Percentiles rank a stretch among this genome's conserved stretches.
These are phyloP conservation scores for Penicillium sp. DNA, from an alignment of 2,329 filamentous ascomycete species.

Conservation along the genomic window DNA sequence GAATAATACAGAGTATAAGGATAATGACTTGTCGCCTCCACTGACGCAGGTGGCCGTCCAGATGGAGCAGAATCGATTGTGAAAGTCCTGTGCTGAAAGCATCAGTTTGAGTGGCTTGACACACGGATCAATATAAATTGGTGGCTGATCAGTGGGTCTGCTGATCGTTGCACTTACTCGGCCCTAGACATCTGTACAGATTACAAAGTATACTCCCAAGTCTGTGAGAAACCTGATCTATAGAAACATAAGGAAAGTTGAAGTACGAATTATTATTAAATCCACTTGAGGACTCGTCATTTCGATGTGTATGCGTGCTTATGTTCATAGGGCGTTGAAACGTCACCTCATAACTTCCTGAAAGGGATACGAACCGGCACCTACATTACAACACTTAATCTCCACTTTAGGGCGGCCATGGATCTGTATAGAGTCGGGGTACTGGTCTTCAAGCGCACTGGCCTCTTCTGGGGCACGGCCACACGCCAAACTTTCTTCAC, in stretches of 20 bases:
- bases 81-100: neutral
- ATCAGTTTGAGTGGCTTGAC: conserved; percentile 6
- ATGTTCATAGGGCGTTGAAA: conserved; percentile 5
- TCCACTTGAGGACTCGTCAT: conserved; percentile 18
- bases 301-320: conserved; percentile 12
- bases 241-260: neutral
- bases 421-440: neutral
- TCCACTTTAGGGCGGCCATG: conserved; percentile 49
- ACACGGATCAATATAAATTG: conserved; percentile 6
- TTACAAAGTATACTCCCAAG: neutral
- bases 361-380: conserved; percentile 63
- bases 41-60: conserved; percentile 17
- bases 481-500: conserved; percentile 68
- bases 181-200: neutral
- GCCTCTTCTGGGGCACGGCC: conserved; percentile 75
- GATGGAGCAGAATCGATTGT: neutral
- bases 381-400: conserved; percentile 89
- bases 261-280: neutral
- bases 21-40: conserved; percentile 2
- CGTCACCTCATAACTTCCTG: neutral
- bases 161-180: conserved; percentile 8
- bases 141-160: conserved; percentile 5
- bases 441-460: conserved; percentile 70
- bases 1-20: neutral
- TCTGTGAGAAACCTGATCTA: neutral